Evolutionary conservation across 2,329 filamentous ascomycete genomes (phyloP), one percentile per base, ranked within the genome.

Genomic region (Dactylonectria macrodidyma): DNA sequence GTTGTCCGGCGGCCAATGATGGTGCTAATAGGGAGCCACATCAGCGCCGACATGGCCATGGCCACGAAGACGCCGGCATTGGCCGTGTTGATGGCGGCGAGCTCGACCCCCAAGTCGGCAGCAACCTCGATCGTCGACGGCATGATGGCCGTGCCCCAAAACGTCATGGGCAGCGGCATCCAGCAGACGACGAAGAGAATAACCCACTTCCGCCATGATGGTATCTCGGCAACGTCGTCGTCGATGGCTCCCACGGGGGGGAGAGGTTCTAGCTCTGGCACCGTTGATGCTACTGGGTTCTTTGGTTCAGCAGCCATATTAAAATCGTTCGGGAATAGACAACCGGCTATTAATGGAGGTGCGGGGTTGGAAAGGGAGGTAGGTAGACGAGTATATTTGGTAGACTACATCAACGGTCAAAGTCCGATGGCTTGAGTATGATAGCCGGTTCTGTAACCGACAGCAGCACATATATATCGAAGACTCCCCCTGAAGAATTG

Each of bases 151-250:
- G 74, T 76, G 41, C 74, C 72, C 74, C 74, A 76, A 54, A 76
- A 76, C 2, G 74, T 76, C 74, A 75, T 76, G 10, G 74, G 74
- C 4, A 76, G 64, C 1, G 74, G 73, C 74, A 76, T 76, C 74
- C 74, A 76, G 7, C 74, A 76, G 10, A 76, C 74, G 5, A 76
- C 74, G 19, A 76, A 76, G 14, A 76, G 73, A 11, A 76, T 76
- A 1, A 76, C 63, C 73, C 74, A 76, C 68, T 72, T 76, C n/a
- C 74, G 59, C 74, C 74, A 76, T 0, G 69, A 38, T 0, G 74
- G 71, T 2, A 76, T 67, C 7, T 73, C 66, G 1, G 65, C 70
- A 1, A 66, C 74, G 8, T 71, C 58, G 26, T 76, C 73, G 44
- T 76, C 74, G 30, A 76, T 66, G 41, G 74, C 52, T 10, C 56